Evolutionary conservation across 805 yeast genomes (phyloP).

Genomic region (Metschnikowia similis): DNA sequence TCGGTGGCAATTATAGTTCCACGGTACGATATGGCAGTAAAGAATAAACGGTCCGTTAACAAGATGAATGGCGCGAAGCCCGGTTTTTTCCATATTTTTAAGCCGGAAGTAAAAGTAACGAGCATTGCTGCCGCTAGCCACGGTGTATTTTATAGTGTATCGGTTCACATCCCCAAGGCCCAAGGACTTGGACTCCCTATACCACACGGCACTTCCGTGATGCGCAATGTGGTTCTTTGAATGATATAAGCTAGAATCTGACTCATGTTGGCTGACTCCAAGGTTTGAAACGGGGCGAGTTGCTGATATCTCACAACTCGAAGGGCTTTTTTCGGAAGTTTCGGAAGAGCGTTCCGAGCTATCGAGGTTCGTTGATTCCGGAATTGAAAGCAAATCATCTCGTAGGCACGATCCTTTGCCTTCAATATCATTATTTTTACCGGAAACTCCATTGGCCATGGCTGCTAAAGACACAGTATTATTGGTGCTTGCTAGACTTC

Average conservation of each 20-base stretch:
- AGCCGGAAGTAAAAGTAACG: conserved; percentile 29
- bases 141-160: conserved; percentile 27
- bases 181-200: conserved; percentile 32
- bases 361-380: not conserved
- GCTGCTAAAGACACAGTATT: not conserved
- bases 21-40: conserved; percentile 43
- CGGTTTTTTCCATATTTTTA: conserved; percentile 35
- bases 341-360: not conserved
- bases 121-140: not conserved
- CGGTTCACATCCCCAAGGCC: conserved; percentile 37
- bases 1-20: conserved; percentile 25
- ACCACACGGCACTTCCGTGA: conserved; percentile 23
- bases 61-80: conserved; percentile 38
- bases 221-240: not conserved
- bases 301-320: not conserved
- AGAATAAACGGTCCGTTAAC: conserved; percentile 41
- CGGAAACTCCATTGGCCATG: conserved; percentile 1
- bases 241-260: not conserved
- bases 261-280: not conserved
- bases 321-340: not conserved
- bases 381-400: not conserved
- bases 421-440: not conserved
- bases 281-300: not conserved
- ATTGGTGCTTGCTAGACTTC: not conserved
- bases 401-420: not conserved